Conservation (phyloP, 2,329 filamentous ascomycete genomes). For the Clarireedia paspali region DNA sequence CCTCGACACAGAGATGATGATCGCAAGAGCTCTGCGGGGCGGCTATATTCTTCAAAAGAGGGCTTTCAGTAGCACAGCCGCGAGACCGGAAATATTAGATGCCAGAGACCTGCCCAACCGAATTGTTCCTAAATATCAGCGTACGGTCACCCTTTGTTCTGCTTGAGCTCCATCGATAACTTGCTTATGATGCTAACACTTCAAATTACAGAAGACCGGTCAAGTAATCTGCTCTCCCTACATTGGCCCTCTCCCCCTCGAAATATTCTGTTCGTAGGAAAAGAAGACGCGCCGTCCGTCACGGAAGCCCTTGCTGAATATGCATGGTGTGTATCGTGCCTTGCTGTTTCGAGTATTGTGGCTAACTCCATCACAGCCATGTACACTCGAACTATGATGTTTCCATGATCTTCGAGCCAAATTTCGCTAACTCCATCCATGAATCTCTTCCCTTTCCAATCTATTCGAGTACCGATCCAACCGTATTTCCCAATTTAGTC, state of each 20-base stretch:
- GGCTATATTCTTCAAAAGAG: conserved; percentile 4
- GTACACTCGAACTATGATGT: conserved; percentile 74
- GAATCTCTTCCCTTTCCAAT: conserved; percentile 64
- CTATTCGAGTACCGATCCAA: conserved; percentile 41
- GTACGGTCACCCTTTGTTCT: conserved; percentile 34
- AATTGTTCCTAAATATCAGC: conserved; percentile 55
- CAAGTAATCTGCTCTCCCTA: conserved; percentile 55
- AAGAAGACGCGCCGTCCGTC: conserved; percentile 44
- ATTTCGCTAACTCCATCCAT: conserved; percentile 66
- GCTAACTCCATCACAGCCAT: conserved; percentile 43
- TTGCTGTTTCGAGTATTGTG: background rate
- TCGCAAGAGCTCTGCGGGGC: conserved; percentile 8
- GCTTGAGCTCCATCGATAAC: background rate
- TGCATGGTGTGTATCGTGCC: conserved; percentile 24
- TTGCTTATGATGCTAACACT: conserved; percentile 24
- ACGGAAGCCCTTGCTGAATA: conserved; percentile 31
- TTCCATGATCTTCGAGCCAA: conserved; percentile 75
- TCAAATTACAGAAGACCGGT: conserved; percentile 41
- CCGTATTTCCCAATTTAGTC: conserved; percentile 65
- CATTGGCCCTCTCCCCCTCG: conserved; percentile 61
- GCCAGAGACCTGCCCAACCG: conserved; percentile 44
- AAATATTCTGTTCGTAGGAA: conserved; percentile 63
- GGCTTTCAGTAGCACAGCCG: conserved; percentile 42
- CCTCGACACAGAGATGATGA: conserved; percentile 12
- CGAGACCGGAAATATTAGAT: conserved; percentile 42